Evolutionary conservation across 345 rosid species (phyloP).

Genomic region (Populus alba): DNA sequence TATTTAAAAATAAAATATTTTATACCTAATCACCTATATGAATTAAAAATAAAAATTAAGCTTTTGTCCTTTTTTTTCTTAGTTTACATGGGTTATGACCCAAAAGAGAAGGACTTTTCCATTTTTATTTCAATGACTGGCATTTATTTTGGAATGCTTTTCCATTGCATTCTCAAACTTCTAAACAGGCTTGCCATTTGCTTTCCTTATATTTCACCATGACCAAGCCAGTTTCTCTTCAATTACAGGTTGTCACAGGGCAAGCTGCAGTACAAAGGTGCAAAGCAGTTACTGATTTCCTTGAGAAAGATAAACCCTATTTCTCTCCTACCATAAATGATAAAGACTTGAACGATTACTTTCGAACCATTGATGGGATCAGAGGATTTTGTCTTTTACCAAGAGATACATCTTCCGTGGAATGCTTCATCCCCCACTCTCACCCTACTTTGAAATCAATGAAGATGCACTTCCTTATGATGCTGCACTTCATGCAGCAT

Average conservation of each 20-base stretch:
- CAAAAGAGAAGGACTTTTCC: no score
- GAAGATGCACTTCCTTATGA: slow-evolving; percentile 80
- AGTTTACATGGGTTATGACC: no score
- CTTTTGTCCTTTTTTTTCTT: no score
- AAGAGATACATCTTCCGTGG: no score
- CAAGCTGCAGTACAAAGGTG: slow-evolving; percentile 91
- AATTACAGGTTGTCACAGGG: slow-evolving; percentile 66
- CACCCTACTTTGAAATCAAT: slow-evolving; percentile 59
- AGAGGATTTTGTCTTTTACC: slow-evolving; percentile 87
- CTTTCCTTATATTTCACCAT: neutral
- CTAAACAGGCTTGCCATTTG: neutral
- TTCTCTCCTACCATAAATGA: slow-evolving; percentile 71
- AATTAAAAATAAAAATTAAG: no score
- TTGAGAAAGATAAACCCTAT: slow-evolving; percentile 38
- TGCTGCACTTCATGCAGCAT: slow-evolving; percentile 85
- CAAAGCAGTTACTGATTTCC: slow-evolving; percentile 59
- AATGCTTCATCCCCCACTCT: slow-evolving; percentile 43
- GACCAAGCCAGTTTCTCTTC: slow-evolving; percentile 3
- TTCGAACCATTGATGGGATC: slow-evolving; percentile 76
- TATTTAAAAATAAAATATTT: no score
- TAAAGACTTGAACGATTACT: slow-evolving; percentile 49
- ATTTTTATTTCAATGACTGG: neutral
- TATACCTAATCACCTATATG: no score
- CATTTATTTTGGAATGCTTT: neutral
- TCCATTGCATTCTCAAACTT: neutral